Evolutionary conservation across 352 stramenopile genomes (phyloP), one percentile per base, ranked within the genome.

Genomic region (Peronospora destructor): DNA sequence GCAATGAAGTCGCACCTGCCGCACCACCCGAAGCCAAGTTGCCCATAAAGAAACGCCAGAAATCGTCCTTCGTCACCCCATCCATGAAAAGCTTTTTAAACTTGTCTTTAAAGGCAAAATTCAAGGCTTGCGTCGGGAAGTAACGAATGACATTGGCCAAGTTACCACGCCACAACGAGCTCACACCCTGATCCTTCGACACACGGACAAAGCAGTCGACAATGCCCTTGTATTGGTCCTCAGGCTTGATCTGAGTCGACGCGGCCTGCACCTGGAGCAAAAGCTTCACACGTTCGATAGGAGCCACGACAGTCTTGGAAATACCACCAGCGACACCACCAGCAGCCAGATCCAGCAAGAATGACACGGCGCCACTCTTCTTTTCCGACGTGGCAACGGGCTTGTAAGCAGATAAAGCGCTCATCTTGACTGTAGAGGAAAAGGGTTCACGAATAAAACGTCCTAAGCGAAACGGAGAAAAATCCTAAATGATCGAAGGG

Each of bases 1-100:
- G 73, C 8, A 98, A 79, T 53, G 95, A 98, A 40, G 91, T 97
- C 34, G 95, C 95, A 69, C 96, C 96, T 25, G 96, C 96, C 51
- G 97, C 82, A 86, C 95, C 96, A 51, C 96, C 96, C 65, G 94
- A 98, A 23, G 95, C 95, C 45, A 99, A 84, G 90, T 99, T 99
- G 56, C 96, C 97, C 4, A 93, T 34, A 80, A 99, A 98, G 87
- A 98, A 98, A 57, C 95, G 94, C 66, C 74, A 92, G 74, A 99
- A 99, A 65, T 99, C 86, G 10, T 91, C 96, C 80, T 98, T 98
- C 72, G 81, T 88, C 14, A 91, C 76, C 14, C 80, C 80, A 57
- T 83, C 80, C 43, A 94, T 68, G 66, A 91, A 94, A 26, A 94
- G 46, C 72, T 89, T 83, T 64, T 94, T 94, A 77, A 93, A 95